Evolutionary conservation across 768 basidiomycete species (phyloP).

Genomic region (Boletus huronensis): DNA sequence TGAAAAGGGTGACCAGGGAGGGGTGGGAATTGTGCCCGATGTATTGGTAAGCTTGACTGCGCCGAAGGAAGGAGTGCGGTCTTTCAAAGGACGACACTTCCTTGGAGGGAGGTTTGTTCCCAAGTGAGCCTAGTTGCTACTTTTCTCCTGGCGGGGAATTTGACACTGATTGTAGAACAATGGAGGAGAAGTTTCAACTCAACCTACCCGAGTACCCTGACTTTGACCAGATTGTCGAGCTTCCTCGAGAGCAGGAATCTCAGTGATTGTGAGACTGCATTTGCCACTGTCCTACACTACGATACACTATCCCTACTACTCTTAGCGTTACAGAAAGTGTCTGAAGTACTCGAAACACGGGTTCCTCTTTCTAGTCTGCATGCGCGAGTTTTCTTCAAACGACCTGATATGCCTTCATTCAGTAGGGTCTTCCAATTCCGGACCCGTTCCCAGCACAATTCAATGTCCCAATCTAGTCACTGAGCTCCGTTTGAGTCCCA

Average conservation of each 20-base stretch:
- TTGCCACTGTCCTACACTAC: not conserved
- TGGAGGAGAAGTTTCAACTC: conserved; percentile 73
- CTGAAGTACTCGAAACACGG: not conserved
- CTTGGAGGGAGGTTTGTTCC: conserved; percentile 93
- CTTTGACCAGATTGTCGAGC: conserved; percentile 80
- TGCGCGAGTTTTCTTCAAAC: not conserved
- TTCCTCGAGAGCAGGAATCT: conserved; percentile 29
- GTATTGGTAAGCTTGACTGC: conserved; percentile 90
- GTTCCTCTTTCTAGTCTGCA: not conserved
- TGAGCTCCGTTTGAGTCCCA: not conserved
- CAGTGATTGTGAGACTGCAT: conserved; percentile 4
- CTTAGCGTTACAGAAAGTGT: not conserved
- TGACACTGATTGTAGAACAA: conserved; percentile 40
- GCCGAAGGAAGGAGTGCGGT: conserved; percentile 82
- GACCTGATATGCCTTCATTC: not conserved
- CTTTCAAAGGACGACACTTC: conserved; percentile 82
- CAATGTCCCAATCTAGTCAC: not conserved
- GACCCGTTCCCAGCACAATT: not conserved
- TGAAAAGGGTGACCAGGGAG: conserved; percentile 61
- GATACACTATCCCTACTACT: not conserved
- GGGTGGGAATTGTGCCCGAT: conserved; percentile 62
- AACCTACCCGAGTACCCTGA: conserved; percentile 83
- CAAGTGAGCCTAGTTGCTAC: conserved; percentile 47
- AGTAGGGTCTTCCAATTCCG: no score
- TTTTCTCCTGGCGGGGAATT: not conserved